Conservation (phyloP, 768 basidiomycete species). For the Tylopilus felleus region DNA sequence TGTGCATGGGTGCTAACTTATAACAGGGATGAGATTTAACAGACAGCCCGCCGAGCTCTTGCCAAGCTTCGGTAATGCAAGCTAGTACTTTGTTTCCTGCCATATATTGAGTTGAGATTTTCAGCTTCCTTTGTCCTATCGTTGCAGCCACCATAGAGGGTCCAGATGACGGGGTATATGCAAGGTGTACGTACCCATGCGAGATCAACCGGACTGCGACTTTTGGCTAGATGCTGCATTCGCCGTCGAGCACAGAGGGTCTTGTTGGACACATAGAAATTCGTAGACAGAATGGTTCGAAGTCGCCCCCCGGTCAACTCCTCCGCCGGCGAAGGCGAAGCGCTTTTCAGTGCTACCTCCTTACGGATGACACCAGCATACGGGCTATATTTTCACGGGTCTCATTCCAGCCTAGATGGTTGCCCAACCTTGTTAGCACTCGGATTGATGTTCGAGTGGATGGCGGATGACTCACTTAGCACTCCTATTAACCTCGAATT, state of each 20-base stretch:
- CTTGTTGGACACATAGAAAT: neutral
- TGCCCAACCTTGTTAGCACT: slow-evolving; percentile 15
- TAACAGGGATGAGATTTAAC: neutral
- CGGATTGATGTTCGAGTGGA: slow-evolving; percentile 15
- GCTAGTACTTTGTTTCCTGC: neutral
- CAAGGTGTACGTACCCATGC: slow-evolving; percentile 9
- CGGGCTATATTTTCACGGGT: slow-evolving; percentile 13
- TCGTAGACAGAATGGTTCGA: slow-evolving; percentile 6
- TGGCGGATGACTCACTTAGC: slow-evolving; percentile 2
- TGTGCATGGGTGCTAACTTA: slow-evolving; percentile 8
- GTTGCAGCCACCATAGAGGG: slow-evolving; percentile 9
- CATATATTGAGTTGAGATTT: neutral
- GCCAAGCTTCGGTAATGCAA: slow-evolving; percentile 9
- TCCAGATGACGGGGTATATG: neutral
- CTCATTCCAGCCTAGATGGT: slow-evolving; percentile 14
- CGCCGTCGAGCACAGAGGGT: neutral
- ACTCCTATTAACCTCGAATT: neutral
- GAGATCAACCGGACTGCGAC: neutral
- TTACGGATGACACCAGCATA: neutral
- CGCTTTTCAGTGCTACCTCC: slow-evolving; percentile 14
- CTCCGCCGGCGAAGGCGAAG: neutral
- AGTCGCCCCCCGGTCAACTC: slow-evolving; percentile 5
- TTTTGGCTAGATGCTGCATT: slow-evolving; percentile 11
- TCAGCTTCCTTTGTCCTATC: slow-evolving; percentile 11
- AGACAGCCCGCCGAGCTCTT: slow-evolving; percentile 4